Evolutionary conservation across 176 grass and related monocot species (phyloP), one percentile per base, ranked within the genome.

Genomic region (Aegilops umbellulata): DNA sequence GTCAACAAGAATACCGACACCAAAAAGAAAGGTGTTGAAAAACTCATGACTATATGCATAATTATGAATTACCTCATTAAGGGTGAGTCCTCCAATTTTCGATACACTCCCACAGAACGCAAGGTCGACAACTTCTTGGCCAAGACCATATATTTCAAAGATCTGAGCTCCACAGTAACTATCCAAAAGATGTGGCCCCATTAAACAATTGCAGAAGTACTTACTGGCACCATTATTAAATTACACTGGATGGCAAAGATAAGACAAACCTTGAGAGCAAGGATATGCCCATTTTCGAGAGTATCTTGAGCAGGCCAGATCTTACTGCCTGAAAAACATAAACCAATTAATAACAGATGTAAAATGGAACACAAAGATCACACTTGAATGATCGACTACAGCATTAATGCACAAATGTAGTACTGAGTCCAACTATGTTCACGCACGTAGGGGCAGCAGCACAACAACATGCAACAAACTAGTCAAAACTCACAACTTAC

Each of bases 231-330:
- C 29, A 86, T 57, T 77, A 39, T 29, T 53, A 3, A 80, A 69
- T 55, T 68, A 65, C 7, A 62, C 77, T 82, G 29, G 41, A 83
- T 86, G 44, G 55, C 61, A 75, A 80, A 77, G 79, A 64, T 83
- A 88, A 88, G 25, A 91, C 90, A 93, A 85, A 99, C 97, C 97
- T 99, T 86, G 97, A 97, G n/a, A 99, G 97, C 85, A 99, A 84
- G 78, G 94, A 99, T 89, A 99, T 99, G 17, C 97, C 97, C 97
- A 99, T 99, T 92, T 99, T 99, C 86, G 97, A 99, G 86, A 99
- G 94, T 65, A 99, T 99, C 85, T 99, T 99, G 67, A 99, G 90
- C 80, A 99, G 90, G 70, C 97, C 97, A 86, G 90, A 91, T 91
- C 92, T 96, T 79, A 99, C 90, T 79, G 97, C 97, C 97, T 99